Base-by-base conservation (phyloP, 768 basidiomycete species). In the Phaffia australis region DNA sequence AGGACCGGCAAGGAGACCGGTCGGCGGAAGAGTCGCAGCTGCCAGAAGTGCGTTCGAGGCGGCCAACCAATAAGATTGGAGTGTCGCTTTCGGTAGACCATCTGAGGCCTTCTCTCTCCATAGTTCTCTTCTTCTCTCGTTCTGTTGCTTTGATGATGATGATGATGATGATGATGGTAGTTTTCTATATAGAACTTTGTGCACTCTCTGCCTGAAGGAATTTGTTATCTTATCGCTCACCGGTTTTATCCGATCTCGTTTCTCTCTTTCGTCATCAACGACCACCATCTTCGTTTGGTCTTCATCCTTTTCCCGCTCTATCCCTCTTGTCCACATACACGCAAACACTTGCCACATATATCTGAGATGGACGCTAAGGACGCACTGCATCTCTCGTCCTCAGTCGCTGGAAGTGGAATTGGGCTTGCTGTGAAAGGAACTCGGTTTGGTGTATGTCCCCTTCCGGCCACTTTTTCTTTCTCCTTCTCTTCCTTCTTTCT, bases 21-120 rank as follows among this genome's bases (percentile, higher is more conserved):
- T 25, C n/a, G 65, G 58, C 14, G 65, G 65, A 3, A 52, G 65
- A 35, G 65, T 66, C 15, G 65, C 65, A 9, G 65, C 65, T 32
- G 65, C 65, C 4, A 51, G 27, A 42, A 46, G 29, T 11, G 56
- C 56, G 51, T 66, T 58, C 27, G 65, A 59, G 48, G 35, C 35
- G 35, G 35, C 35, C 35, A 42, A 42, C 11, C 35, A 42, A 5
- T 42, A 42, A 42, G 35, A 42, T 42, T 42, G 4, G 35, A 42
- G 4, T 42, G 35, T 42, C 11, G 6, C 35, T 42, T 4, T 11
- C 35, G 4, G 35, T 42, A 42, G 35, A 42, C 35, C 35, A 42
- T 11, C 11, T 11, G 35, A 42, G 35, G 35, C 6, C 35, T 42
- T 42, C 35, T 42, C 35, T 42, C 35, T 42, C 11, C 35, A 5